Evolutionary conservation across 2,329 filamentous ascomycete species (phyloP), one percentile per base, ranked within the genome.

Genomic region (Pyrenochaeta sp.): DNA sequence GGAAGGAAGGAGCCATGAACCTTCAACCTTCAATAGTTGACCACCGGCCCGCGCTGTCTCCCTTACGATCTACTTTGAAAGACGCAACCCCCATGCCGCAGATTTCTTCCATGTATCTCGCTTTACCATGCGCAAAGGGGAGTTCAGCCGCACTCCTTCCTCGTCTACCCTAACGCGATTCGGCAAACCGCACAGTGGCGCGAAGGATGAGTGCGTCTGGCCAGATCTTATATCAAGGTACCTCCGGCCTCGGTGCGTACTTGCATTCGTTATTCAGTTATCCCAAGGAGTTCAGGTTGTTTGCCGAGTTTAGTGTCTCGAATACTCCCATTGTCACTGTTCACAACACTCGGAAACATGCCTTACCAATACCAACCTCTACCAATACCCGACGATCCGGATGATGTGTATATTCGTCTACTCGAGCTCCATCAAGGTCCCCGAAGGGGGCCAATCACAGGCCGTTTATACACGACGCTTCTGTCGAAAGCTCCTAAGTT

Each of bases 341-440:
- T 19, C 5, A 39, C 13, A n/a, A 39, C 36, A 39, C 1, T 39
- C 3, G 10, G n/a, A n/a, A 47, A 34, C 15, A 50, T 50, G 47
- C 47, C 47, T 7, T 50, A 50, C 22, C 19, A 50, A 13, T 50
- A 50, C n/a, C 36, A 50, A 13, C 32, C 32, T 10, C 52, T 59
- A 9, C 30, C 39, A n/a, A 9, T 30, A 24, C 1, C 39, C 15
- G 25, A 46, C 13, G 47, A 52, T 19, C 32, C 42, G 9, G 8
- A 32, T 9, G 56, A 59, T 30, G 27, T 59, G 9, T 52, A 40
- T 39, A 59, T 59, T 30, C 56, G 56, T 24, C 52, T 59, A 2
- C 9, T 59, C 22, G 28, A 34, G n/a, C 48, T 59, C 5, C 47
- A 53, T 12, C 28, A 42, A 10, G 52, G 56, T 2, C 47, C 44